phyloP scores from a whole-genome alignment of 768 basidiomycete species.

The Amanita exitialis region DNA sequence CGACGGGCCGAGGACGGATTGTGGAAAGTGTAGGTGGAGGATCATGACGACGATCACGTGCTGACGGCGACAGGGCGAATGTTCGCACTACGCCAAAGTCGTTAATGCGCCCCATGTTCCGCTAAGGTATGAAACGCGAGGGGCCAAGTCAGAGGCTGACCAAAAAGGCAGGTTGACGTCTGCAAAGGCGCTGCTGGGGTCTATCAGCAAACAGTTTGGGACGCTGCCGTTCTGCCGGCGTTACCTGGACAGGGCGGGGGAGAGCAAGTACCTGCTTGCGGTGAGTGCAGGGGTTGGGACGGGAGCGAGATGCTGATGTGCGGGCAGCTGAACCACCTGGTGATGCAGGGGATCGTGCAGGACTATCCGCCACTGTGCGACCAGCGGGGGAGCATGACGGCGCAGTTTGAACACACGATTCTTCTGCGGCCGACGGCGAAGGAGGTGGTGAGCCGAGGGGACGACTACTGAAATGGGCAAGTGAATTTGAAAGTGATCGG shows the following conservation, averaged over 20 bases:
- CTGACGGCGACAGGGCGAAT: conserved; percentile 57
- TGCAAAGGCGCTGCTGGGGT: conserved; percentile 77
- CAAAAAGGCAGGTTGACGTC: conserved; percentile 51
- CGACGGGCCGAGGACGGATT: conserved; percentile 86
- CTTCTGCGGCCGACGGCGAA: conserved; percentile 76
- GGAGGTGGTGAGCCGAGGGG: conserved; percentile 76
- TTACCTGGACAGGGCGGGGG: conserved; percentile 88
- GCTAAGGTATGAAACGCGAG: conserved; percentile 43
- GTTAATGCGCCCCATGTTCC: conserved; percentile 62
- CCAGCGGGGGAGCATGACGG: conserved; percentile 80
- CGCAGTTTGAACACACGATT: conserved; percentile 89
- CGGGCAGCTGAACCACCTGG: conserved; percentile 76
- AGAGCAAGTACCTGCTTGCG: conserved; percentile 88
- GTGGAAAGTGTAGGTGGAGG: conserved; percentile 56
- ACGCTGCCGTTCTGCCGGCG: conserved; percentile 93
- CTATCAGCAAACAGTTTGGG: conserved; percentile 89
- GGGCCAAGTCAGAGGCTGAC: conserved; percentile 2
- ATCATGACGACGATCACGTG: not conserved
- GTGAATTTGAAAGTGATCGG: not conserved
- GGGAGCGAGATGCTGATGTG: not conserved
- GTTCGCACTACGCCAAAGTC: conserved; percentile 84
- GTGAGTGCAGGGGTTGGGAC: conserved; percentile 30
- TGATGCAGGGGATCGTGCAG: conserved; percentile 78
- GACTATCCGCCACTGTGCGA: conserved; percentile 93
- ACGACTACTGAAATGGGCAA: conserved; percentile 48